phyloP scores from a whole-genome alignment of 2,329 filamentous ascomycete genomes.

The Pezicula carpinea region DNA sequence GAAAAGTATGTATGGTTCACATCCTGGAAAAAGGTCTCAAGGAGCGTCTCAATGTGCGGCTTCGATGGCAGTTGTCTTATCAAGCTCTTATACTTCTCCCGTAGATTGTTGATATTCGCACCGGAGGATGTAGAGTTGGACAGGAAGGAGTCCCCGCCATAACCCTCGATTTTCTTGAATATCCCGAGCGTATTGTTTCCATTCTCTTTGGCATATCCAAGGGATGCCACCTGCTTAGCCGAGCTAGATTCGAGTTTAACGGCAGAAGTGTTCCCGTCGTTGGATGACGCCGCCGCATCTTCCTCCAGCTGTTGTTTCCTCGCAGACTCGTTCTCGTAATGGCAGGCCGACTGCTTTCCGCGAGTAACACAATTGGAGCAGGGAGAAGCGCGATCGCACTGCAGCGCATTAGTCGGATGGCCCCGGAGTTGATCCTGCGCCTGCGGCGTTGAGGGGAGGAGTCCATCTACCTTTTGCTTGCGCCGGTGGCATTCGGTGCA shows the following conservation, averaged over 20 bases:
- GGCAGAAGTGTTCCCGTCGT: slow-evolving; percentile 10
- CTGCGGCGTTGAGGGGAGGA: neutral
- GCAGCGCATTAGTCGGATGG: slow-evolving; percentile 10
- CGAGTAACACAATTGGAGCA: slow-evolving; percentile 56
- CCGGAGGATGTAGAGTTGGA: slow-evolving; percentile 17
- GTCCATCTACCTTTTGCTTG: slow-evolving; percentile 36
- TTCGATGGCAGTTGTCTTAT: slow-evolving; percentile 53
- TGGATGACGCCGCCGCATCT: slow-evolving; percentile 10
- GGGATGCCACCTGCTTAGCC: slow-evolving; percentile 27
- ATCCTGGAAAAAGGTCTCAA: slow-evolving; percentile 49
- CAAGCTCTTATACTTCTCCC: slow-evolving; percentile 54
- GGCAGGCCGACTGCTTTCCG: slow-evolving; percentile 50
- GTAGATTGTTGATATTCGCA: slow-evolving; percentile 36
- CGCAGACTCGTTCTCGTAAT: slow-evolving; percentile 44
- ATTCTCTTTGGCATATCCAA: slow-evolving; percentile 48
- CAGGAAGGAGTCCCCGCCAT: slow-evolving; percentile 28
- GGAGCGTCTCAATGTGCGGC: slow-evolving; percentile 48
- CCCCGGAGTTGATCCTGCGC: neutral
- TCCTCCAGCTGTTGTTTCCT: slow-evolving; percentile 26
- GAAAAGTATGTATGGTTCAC: slow-evolving; percentile 56
- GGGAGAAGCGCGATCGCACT: slow-evolving; percentile 56
- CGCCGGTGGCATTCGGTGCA: slow-evolving; percentile 61
- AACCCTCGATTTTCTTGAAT: slow-evolving; percentile 48
- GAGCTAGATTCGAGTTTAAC: slow-evolving; percentile 21
- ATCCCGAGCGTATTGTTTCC: slow-evolving; percentile 50